Evolutionary conservation across 2,329 filamentous ascomycete genomes (phyloP).

Genomic region (Penicillium sp.): DNA sequence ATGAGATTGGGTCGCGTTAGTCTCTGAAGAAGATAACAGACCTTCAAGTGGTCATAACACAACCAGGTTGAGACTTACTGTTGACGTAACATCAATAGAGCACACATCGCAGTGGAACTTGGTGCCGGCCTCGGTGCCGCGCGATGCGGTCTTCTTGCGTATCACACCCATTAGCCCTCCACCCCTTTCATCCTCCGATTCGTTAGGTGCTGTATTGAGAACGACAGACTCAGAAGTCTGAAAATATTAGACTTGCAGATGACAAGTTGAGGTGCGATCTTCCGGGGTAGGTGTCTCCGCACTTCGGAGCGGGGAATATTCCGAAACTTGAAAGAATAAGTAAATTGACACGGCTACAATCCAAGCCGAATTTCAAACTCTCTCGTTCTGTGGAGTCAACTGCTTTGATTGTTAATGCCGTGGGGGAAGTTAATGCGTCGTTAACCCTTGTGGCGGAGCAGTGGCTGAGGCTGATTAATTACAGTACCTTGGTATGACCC

Average conservation of each 20-base stretch:
- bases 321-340: not conserved
- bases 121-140: constrained; percentile 81
- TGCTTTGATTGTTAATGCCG: not conserved
- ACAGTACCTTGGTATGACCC: not conserved
- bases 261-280: constrained; percentile 11
- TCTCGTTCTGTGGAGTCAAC: not conserved
- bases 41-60: not conserved
- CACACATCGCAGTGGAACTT: constrained; percentile 99
- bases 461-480: constrained; percentile 14
- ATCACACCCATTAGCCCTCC: constrained; percentile 77
- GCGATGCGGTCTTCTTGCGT: constrained; percentile 86
- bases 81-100: constrained; percentile 94
- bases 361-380: not conserved
- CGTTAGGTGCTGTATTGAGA: constrained; percentile 34
- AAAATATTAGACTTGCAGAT: constrained; percentile 19
- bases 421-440: constrained; percentile 5
- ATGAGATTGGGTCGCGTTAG: constrained; percentile 3
- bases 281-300: constrained; percentile 25
- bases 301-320: constrained; percentile 21
- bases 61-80: constrained; percentile 57
- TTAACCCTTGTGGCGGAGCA: constrained; percentile 14
- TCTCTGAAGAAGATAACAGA: not conserved
- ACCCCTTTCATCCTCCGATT: constrained; percentile 42
- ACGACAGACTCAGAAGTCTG: constrained; percentile 27
- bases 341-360: not conserved